Conservation (phyloP, 768 basidiomycete species). For the Xerocomellus intermedius region DNA sequence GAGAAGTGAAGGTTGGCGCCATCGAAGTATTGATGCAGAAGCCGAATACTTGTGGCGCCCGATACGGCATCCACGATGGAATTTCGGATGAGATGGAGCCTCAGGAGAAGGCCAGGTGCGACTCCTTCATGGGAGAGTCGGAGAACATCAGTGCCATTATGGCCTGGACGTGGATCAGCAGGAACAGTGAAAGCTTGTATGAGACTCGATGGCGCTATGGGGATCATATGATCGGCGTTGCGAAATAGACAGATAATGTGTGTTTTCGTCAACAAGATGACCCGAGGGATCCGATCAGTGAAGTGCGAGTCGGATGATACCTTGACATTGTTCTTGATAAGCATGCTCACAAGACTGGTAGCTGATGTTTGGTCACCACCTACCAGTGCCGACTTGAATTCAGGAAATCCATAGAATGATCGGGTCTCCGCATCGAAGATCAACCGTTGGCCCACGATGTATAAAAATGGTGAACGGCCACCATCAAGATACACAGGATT, state of each 20-base stretch:
- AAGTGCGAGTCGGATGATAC: not conserved
- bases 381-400: not conserved
- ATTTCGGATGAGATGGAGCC: not conserved
- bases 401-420: not conserved
- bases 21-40: not conserved
- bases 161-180: not conserved
- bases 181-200: not conserved
- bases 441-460: not conserved
- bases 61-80: not conserved
- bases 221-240: not conserved
- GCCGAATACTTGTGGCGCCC: not conserved
- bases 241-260: not conserved
- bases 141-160: not conserved
- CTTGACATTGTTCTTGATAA: not conserved
- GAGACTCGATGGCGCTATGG: not conserved
- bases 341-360: not conserved
- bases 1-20: not conserved
- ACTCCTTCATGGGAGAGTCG: conserved; percentile 2
- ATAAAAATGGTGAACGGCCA: not conserved
- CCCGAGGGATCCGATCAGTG: not conserved
- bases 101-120: not conserved
- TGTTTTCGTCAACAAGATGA: not conserved
- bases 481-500: not conserved
- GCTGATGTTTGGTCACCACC: not conserved
- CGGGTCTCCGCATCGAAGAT: not conserved